Conservation (phyloP, 331 rosid species). For the Prunus yedoensis region DNA sequence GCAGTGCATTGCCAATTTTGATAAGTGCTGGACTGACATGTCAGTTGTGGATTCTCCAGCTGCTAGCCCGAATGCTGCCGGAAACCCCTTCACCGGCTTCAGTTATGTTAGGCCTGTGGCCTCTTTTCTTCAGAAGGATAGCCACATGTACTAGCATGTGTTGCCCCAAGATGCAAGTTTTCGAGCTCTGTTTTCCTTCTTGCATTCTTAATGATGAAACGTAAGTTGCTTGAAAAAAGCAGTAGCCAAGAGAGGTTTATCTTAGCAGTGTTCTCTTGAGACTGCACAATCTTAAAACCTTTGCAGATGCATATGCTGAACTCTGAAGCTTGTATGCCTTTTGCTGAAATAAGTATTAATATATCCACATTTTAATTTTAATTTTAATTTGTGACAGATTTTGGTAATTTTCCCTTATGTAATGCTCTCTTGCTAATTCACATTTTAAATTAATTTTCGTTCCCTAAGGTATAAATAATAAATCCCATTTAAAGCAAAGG, state of each 20-base stretch:
- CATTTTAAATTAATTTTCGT: no score
- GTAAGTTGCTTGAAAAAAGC: not conserved
- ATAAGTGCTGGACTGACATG: slow-evolving; percentile 94
- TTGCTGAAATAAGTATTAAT: not conserved
- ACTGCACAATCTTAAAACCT: not conserved
- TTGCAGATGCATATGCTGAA: not conserved
- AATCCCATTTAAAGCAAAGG: no score
- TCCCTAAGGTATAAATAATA: no score
- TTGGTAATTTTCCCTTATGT: not conserved
- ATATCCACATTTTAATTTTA: not conserved
- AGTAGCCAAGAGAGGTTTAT: not conserved
- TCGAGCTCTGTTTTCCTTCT: not conserved
- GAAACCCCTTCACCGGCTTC: slow-evolving; percentile 72
- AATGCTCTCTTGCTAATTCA: no score
- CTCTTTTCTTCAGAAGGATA: slow-evolving; percentile 62
- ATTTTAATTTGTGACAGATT: not conserved
- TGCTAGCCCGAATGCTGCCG: slow-evolving; percentile 72
- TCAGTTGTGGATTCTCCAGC: slow-evolving; percentile 81
- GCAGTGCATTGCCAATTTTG: slow-evolving; percentile 91
- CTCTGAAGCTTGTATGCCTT: not conserved
- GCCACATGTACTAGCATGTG: slow-evolving; percentile 18
- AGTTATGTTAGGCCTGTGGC: slow-evolving; percentile 81
- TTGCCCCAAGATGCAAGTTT: not conserved
- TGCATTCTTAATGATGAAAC: not conserved
- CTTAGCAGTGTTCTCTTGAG: not conserved